phyloP scores from a whole-genome alignment of 805 yeast genomes.

The Hanseniaspora thailandica region DNA sequence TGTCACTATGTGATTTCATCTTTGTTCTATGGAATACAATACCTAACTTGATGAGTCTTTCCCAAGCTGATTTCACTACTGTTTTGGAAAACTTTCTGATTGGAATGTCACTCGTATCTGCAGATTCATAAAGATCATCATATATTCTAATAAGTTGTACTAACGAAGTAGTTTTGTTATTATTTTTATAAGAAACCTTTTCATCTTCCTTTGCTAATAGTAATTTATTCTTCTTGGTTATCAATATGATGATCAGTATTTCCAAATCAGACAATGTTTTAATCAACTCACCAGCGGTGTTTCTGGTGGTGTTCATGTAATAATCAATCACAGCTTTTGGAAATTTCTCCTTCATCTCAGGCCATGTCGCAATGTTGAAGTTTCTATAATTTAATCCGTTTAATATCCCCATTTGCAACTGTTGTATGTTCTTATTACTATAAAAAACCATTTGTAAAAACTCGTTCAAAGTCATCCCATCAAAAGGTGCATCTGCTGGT shows the following conservation, averaged over 20 bases:
- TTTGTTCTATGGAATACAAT: conserved; percentile 39
- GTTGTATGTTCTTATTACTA: neutral
- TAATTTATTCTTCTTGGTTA: conserved; percentile 40
- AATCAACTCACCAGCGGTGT: conserved; percentile 22
- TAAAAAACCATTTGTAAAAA: neutral
- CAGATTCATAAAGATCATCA: neutral
- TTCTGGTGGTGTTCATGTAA: conserved; percentile 24
- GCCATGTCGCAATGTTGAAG: conserved; percentile 5
- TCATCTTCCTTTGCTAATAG: neutral
- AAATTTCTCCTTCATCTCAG: neutral
- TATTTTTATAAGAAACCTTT: neutral
- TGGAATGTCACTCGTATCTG: neutral
- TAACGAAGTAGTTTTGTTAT: neutral
- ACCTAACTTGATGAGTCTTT: conserved; percentile 45
- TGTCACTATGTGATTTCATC: conserved; percentile 33
- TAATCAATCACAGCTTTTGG: conserved; percentile 17
- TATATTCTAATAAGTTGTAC: neutral
- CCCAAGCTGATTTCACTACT: conserved; percentile 65
- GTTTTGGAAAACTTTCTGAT: neutral
- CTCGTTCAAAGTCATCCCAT: conserved; percentile 22
- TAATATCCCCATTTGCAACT: neutral
- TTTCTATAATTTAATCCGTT: conserved; percentile 15
- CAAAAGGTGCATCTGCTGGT: neutral
- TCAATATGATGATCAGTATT: conserved; percentile 54
- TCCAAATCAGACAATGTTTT: conserved; percentile 57